phyloP scores from a whole-genome alignment of 345 rosid genomes.

The Sisymbrium altissimum region DNA sequence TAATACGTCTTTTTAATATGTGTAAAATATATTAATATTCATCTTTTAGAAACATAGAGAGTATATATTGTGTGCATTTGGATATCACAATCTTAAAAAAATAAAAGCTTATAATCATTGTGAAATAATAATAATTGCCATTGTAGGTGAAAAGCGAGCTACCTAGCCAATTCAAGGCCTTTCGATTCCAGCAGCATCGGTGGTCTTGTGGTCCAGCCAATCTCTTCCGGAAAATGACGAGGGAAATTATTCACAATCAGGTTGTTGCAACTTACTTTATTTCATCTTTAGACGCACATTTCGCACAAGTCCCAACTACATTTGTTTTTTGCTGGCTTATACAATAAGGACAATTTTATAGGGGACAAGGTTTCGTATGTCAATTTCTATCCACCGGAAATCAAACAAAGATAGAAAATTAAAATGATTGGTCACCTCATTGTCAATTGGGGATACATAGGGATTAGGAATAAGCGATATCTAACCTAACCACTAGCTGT shows the following conservation, averaged over 20 bases:
- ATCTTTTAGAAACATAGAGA: too few species aligned
- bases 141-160: slow-evolving; percentile 42
- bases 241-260: slow-evolving; percentile 45
- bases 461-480: too few species aligned
- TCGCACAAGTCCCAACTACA: neutral
- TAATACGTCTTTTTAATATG: too few species aligned
- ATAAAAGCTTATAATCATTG: neutral
- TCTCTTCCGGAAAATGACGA: slow-evolving; percentile 50
- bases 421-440: neutral
- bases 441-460: neutral
- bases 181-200: slow-evolving; percentile 41
- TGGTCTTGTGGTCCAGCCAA: slow-evolving; percentile 71
- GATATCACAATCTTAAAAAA: neutral
- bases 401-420: neutral
- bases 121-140: neutral
- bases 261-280: slow-evolving; percentile 13
- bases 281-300: neutral
- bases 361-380: neutral
- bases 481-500: too few species aligned
- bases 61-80: neutral
- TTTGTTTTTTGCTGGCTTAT: neutral
- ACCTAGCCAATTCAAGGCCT: slow-evolving; percentile 25
- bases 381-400: neutral
- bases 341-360: neutral
- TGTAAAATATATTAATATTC: too few species aligned